These are phyloP conservation scores for Hamamelis virginiana DNA, from an alignment of 164 flowering plant species.

Conservation along the genomic window DNA sequence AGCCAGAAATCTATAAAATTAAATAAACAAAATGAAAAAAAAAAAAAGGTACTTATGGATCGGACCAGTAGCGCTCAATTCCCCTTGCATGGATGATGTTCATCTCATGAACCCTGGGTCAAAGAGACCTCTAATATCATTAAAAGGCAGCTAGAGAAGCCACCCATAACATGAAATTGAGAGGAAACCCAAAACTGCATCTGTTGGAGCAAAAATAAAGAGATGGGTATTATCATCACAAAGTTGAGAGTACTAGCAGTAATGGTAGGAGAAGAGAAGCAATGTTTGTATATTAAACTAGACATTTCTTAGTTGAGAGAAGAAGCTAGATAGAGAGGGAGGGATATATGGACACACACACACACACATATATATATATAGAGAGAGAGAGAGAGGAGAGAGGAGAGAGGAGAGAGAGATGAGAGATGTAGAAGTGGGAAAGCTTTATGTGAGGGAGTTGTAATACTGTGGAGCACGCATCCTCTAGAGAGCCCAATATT, in stretches of 20 bases:
- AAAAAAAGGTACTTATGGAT: not conserved
- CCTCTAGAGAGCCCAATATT: slow-evolving; percentile 14
- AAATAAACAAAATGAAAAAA: not conserved
- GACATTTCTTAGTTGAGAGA: not conserved
- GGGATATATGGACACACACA: too few relatives aligned
- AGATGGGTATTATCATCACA: not conserved
- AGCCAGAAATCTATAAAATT: too few relatives aligned
- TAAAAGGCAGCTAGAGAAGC: not conserved
- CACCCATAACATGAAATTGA: slow-evolving; percentile 13
- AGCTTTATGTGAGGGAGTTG: slow-evolving; percentile 1
- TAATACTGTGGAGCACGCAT: slow-evolving; percentile 25
- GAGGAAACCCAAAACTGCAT: not conserved
- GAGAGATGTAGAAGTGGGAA: not conserved
- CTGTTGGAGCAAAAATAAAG: not conserved
- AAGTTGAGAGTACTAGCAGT: not conserved
- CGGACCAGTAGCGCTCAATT: slow-evolving; percentile 55
- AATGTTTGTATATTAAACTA: too few relatives aligned
- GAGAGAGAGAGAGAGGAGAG: not conserved
- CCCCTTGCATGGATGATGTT: slow-evolving; percentile 28
- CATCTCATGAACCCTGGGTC: slow-evolving; percentile 6
- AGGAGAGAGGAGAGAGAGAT: not conserved
- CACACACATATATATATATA: not conserved
- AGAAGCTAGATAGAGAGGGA: not conserved
- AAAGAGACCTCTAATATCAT: slow-evolving; percentile 7
- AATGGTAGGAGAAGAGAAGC: slow-evolving; percentile 8